A percentile compares a stretch with the other conserved stretches of the same genome.
These are phyloP conservation scores for Rhodomyrtus tomentosa DNA, from an alignment of 345 rosid genomes.

Conservation along the genomic window DNA sequence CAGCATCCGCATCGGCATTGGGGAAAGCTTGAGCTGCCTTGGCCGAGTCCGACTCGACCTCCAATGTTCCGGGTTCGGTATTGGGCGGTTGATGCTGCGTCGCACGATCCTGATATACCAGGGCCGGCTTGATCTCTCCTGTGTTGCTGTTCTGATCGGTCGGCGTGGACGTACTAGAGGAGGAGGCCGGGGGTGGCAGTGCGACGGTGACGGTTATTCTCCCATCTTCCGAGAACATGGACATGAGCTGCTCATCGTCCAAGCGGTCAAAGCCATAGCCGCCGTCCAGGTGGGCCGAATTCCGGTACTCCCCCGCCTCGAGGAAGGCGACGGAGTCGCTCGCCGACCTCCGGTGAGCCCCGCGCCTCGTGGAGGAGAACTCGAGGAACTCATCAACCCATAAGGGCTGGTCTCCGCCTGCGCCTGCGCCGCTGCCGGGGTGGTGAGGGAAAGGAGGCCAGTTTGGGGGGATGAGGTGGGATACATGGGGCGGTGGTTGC, in stretches of 20 bases:
- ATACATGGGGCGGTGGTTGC: neutral
- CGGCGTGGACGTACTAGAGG: conserved; percentile 47
- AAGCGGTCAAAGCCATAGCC: conserved; percentile 27
- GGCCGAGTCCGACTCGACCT: conserved; percentile 13
- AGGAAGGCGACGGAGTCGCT: conserved; percentile 80
- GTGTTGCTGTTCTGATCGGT: conserved; percentile 56
- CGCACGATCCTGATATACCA: conserved; percentile 4
- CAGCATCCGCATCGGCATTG: conserved; percentile 17
- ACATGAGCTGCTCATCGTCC: conserved; percentile 59
- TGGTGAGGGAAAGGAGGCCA: neutral
- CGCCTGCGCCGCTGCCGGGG: neutral
- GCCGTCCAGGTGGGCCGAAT: neutral
- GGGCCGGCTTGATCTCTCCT: conserved; percentile 23
- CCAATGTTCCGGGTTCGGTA: conserved; percentile 16
- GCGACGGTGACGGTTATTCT: conserved; percentile 9
- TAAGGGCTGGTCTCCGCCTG: conserved; percentile 15
- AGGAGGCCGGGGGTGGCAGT: conserved; percentile 4
- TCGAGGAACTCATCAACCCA: conserved; percentile 88
- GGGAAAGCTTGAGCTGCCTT: conserved; percentile 4
- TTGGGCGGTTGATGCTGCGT: conserved; percentile 13
- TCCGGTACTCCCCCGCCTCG: conserved; percentile 19
- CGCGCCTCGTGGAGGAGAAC: conserved; percentile 61
- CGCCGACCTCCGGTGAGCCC: conserved; percentile 66
- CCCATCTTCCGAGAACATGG: conserved; percentile 56
- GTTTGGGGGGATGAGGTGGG: neutral